Base-by-base conservation (phyloP, 345 rosid genomes). In the Hirschfeldia incana region DNA sequence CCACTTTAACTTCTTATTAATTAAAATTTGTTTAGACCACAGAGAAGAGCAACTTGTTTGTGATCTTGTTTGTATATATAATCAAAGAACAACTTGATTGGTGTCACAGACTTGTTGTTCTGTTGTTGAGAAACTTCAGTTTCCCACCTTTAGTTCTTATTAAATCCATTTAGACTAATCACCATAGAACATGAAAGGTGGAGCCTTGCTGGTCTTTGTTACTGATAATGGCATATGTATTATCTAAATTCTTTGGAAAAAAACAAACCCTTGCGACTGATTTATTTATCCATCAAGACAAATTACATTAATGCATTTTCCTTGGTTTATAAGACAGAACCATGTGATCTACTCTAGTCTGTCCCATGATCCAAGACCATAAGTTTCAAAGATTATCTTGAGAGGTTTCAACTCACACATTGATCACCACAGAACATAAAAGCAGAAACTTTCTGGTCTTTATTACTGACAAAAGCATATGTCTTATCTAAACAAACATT, bases 371-470 rank as follows among this genome's bases (percentile, higher is more conserved):
- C 58, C 8, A 26, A 55, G 30, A 57, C 72, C 78, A 75, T 72
- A 34, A 37, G 65, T 66, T 74, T 65, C n/a, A 49, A 15, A 2
- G 5, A 9, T 26, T 16, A 32, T 37, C 13, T 60, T 37, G 44
- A 37, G 44, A 37, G 2, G 44, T 37, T 37, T 36, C 39, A 36
- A 36, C 8, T 36, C 39, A 36, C 39, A 6, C 13, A 9, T 42
- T 72, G 66, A 71, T 63, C 46, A 63, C 42, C 80, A 77, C 76
- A 64, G 76, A 70, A 70, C 71, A 63, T 53, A 71, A 39, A 28
- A 76, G 60, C 11, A 76, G 51, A 76, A 69, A 70, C 37, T 72
- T 65, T 72, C 59, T 57, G 13, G 67, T 29, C 36, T 12, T 39
- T 39, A 57, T 78, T 42, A 32, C 53, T 72, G 62, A 65, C 26